These are phyloP conservation scores for Boletus insuetus DNA, from an alignment of 768 basidiomycete genomes.

Conservation along the genomic window DNA sequence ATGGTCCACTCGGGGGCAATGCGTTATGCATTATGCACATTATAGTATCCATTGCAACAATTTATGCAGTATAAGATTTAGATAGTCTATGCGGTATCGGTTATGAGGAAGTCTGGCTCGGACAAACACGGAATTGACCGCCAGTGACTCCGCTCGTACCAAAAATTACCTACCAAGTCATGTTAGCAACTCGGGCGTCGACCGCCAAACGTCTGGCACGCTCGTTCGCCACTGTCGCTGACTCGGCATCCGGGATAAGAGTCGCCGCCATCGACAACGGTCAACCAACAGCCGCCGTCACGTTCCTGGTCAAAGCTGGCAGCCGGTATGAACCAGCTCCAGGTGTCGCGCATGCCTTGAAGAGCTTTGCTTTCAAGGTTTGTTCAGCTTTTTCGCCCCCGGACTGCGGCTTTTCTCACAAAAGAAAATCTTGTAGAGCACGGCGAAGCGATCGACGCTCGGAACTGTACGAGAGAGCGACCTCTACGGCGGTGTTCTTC, in stretches of 20 bases:
- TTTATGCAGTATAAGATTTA: too few relatives aligned
- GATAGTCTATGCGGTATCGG: too few relatives aligned
- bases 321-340: constrained; percentile 84
- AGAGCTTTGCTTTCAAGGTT: constrained; percentile 99
- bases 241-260: constrained; percentile 70
- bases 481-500: constrained; percentile 89
- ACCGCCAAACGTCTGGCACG: constrained; percentile 58
- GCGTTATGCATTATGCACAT: too few relatives aligned
- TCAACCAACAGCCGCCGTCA: constrained; percentile 82
- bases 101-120: too few relatives aligned
- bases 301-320: constrained; percentile 90
- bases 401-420: background rate
- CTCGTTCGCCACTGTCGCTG: constrained; percentile 80
- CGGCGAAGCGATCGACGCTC: constrained; percentile 79
- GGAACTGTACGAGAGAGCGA: constrained; percentile 91
- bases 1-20: too few relatives aligned
- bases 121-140: constrained; percentile 30
- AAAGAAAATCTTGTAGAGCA: constrained; percentile 54
- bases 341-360: constrained; percentile 90
- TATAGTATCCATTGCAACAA: too few relatives aligned
- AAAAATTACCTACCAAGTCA: constrained; percentile 40
- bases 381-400: constrained; percentile 18
- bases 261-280: constrained; percentile 82
- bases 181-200: constrained; percentile 56
- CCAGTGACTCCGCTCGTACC: constrained; percentile 18